Evolutionary conservation across 352 stramenopile species (phyloP).

Genomic region (Blastocystis sp.): DNA sequence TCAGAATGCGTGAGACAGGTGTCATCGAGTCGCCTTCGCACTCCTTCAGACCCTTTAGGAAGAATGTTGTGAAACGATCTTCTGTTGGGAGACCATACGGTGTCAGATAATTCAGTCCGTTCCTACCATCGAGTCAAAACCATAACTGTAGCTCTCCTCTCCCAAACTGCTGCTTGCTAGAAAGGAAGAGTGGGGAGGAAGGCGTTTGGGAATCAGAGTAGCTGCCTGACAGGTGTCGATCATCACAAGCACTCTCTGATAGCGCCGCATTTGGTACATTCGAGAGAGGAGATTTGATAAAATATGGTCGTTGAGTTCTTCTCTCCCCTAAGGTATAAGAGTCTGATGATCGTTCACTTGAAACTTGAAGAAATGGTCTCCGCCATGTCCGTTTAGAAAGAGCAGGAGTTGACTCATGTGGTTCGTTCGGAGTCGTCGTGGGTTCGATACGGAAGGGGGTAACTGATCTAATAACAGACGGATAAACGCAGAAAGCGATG

Average conservation of each 20-base stretch:
- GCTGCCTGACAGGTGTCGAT: slow-evolving; percentile 40
- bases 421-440: neutral
- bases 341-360: neutral
- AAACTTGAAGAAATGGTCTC: slow-evolving; percentile 36
- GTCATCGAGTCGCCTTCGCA: neutral
- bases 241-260: neutral
- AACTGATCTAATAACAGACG: slow-evolving; percentile 1
- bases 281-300: neutral
- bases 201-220: slow-evolving; percentile 2
- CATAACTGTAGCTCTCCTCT: slow-evolving; percentile 48
- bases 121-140: neutral
- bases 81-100: neutral
- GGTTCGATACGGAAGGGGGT: neutral
- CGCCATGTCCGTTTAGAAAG: slow-evolving; percentile 41
- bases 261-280: neutral
- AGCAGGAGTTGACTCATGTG: neutral
- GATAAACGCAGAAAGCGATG: neutral
- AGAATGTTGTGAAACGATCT: neutral
- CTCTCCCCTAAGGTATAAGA: neutral
- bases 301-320: slow-evolving; percentile 19
- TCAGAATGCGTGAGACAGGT: neutral
- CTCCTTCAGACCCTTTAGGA: neutral
- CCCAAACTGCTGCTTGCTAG: slow-evolving; percentile 5
- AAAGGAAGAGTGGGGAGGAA: slow-evolving; percentile 6
- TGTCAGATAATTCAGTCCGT: neutral